phyloP scores from a whole-genome alignment of 1,139 yeast genomes.

The Geotrichum candidum region DNA sequence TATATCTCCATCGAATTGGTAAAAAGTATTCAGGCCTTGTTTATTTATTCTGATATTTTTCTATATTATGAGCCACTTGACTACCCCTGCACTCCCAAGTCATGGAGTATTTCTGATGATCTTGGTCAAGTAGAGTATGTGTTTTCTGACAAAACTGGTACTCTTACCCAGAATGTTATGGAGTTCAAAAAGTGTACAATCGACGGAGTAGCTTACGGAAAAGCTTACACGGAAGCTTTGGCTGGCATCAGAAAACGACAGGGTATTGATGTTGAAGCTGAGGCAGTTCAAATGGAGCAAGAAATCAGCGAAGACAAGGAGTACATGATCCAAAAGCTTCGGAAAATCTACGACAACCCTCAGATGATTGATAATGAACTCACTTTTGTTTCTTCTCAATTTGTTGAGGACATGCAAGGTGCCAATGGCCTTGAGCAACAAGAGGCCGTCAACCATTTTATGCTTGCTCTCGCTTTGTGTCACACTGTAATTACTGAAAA shows the following conservation, averaged over 20 bases:
- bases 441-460: slow-evolving; percentile 55
- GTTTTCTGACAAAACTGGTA: slow-evolving; percentile 95
- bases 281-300: slow-evolving; percentile 48
- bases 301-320: slow-evolving; percentile 54
- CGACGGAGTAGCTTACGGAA: slow-evolving; percentile 78
- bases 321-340: slow-evolving; percentile 55
- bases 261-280: slow-evolving; percentile 70
- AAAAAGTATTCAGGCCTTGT: slow-evolving; percentile 85
- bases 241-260: slow-evolving; percentile 85
- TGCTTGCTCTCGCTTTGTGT: slow-evolving; percentile 79
- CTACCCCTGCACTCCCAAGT: slow-evolving; percentile 91
- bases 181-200: slow-evolving; percentile 90
- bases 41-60: slow-evolving; percentile 76
- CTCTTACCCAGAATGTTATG: slow-evolving; percentile 94
- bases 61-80: slow-evolving; percentile 82
- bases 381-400: slow-evolving; percentile 74
- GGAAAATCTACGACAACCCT: slow-evolving; percentile 45
- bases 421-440: slow-evolving; percentile 49
- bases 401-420: slow-evolving; percentile 39
- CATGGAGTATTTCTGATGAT: slow-evolving; percentile 98
- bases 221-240: slow-evolving; percentile 92
- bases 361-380: slow-evolving; percentile 58
- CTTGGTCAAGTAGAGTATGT: slow-evolving; percentile 93
- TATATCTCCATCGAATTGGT: slow-evolving; percentile 90
- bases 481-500: slow-evolving; percentile 82